Evolutionary conservation across 192 early-diverging fungal species (phyloP).

Genomic region (Backusella circina): DNA sequence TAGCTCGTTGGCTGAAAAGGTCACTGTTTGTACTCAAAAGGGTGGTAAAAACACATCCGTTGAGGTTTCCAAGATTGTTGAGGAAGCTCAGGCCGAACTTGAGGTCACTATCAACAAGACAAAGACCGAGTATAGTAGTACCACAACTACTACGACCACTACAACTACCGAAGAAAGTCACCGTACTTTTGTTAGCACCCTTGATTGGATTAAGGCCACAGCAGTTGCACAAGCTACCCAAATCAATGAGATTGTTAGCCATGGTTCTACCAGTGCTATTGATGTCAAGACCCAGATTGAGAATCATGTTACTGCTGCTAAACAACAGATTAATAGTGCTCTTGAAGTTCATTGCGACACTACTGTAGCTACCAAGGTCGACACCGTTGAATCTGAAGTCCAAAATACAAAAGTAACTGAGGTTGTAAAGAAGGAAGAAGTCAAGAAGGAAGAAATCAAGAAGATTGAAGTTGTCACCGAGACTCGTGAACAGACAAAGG

Average conservation of each 20-base stretch:
- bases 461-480: constrained; percentile 10
- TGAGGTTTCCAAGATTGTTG: constrained; percentile 13
- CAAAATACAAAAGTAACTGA: neutral
- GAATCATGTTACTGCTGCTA: constrained; percentile 2
- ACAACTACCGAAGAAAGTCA: neutral
- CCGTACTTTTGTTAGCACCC: constrained; percentile 5
- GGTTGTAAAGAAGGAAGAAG: neutral
- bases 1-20: neutral
- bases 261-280: neutral
- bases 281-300: constrained; percentile 18
- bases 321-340: constrained; percentile 13
- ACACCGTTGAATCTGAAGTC: neutral
- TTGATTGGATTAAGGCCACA: constrained; percentile 13
- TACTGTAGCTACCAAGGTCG: neutral
- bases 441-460: neutral
- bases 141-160: neutral
- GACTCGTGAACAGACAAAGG: constrained; percentile 6
- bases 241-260: constrained; percentile 2
- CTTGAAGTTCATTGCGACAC: constrained; percentile 11
- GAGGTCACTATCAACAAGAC: neutral
- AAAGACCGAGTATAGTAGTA: neutral
- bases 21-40: constrained; percentile 12
- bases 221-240: neutral
- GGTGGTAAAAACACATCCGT: constrained; percentile 11
- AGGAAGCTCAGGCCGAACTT: constrained; percentile 15